Percentiles rank a stretch among this genome's conserved stretches.
phyloP scores from a whole-genome alignment of 805 yeast species.

The Suhomyces xylopsoci region DNA sequence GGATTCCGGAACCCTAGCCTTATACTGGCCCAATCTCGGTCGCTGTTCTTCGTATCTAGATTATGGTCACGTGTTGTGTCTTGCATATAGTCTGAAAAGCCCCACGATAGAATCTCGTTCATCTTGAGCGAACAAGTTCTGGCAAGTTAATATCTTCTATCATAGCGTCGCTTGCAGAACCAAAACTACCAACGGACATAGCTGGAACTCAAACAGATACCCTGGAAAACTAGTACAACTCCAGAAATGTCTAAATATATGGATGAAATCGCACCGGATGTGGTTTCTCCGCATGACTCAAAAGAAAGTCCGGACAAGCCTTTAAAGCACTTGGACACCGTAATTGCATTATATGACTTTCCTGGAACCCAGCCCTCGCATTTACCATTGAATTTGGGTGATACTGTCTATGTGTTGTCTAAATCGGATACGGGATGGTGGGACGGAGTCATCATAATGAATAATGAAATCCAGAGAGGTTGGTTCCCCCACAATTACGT shows the following conservation, averaged over 20 bases:
- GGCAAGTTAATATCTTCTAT: background rate
- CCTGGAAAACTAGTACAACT: background rate
- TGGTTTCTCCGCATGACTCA: conserved; percentile 27
- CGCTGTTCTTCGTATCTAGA: background rate
- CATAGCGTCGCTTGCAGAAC: background rate
- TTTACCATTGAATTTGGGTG: conserved; percentile 59
- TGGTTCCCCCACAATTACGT: conserved; percentile 80
- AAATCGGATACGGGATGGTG: conserved; percentile 77
- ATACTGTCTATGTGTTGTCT: conserved; percentile 63
- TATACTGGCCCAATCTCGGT: background rate
- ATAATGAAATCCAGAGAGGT: conserved; percentile 56
- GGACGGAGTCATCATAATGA: conserved; percentile 61
- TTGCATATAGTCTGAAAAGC: background rate
- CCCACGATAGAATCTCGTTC: background rate
- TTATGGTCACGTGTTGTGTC: background rate
- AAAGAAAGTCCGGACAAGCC: conserved; percentile 19
- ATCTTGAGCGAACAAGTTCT: background rate
- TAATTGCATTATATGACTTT: conserved; percentile 55
- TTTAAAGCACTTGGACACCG: conserved; percentile 51
- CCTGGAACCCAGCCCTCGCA: conserved; percentile 51
- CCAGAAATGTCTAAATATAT: conserved; percentile 11
- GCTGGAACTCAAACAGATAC: background rate
- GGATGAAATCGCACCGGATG: conserved; percentile 44
- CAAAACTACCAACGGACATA: background rate
- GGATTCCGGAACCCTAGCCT: background rate